These are phyloP conservation scores for Mortierella hygrophila DNA, from an alignment of 192 early-diverging fungal genomes.

Conservation along the genomic window DNA sequence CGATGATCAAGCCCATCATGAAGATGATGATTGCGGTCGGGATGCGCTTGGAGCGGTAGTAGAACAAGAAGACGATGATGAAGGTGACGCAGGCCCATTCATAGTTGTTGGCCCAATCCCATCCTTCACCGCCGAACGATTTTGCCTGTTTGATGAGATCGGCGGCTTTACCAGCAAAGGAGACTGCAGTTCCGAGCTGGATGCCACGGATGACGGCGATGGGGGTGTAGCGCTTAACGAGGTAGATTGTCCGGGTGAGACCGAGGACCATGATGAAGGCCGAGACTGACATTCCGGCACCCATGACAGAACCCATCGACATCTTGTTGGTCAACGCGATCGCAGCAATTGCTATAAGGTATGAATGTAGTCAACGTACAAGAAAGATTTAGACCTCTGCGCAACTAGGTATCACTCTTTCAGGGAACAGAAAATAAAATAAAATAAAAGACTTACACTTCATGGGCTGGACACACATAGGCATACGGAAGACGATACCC, in stretches of 20 bases:
- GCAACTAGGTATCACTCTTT: not conserved
- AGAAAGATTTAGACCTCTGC: not conserved
- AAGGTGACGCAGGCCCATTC: slow-evolving; percentile 78
- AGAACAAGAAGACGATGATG: slow-evolving; percentile 76
- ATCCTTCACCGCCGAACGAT: slow-evolving; percentile 67
- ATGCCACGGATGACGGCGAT: slow-evolving; percentile 81
- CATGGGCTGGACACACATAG: slow-evolving; percentile 95
- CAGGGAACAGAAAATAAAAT: not conserved
- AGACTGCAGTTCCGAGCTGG: slow-evolving; percentile 83
- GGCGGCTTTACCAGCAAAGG: slow-evolving; percentile 77
- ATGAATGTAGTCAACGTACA: too few species aligned
- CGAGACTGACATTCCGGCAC: slow-evolving; percentile 78
- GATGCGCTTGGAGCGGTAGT: slow-evolving; percentile 68
- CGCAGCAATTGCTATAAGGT: slow-evolving; percentile 76
- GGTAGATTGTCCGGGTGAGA: slow-evolving; percentile 74
- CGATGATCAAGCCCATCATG: slow-evolving; percentile 75
- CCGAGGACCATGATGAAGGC: slow-evolving; percentile 75
- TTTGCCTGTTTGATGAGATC: slow-evolving; percentile 62
- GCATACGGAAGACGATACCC: slow-evolving; percentile 82
- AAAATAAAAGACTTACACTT: slow-evolving; percentile 69
- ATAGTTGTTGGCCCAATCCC: slow-evolving; percentile 80
- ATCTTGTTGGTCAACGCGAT: slow-evolving; percentile 82
- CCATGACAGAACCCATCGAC: slow-evolving; percentile 76
- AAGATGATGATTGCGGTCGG: slow-evolving; percentile 83
- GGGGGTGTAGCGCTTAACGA: slow-evolving; percentile 79